These are phyloP conservation scores for Caryopteris hybrid DNA, from an alignment of 305 asterid genomes.

Conservation along the genomic window DNA sequence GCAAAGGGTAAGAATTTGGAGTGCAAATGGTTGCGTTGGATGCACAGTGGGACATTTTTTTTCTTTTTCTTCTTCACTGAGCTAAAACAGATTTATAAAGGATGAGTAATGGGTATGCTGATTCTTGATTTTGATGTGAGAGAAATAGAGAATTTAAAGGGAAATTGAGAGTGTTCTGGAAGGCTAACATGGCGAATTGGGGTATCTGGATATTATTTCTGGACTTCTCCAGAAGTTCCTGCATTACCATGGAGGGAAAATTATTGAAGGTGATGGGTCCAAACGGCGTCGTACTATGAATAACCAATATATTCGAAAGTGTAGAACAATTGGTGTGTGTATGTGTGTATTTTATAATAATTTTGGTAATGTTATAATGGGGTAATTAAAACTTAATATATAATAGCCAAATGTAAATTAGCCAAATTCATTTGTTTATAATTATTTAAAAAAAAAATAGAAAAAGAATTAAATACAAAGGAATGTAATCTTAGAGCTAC, in stretches of 20 bases:
- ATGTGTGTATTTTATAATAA: no score
- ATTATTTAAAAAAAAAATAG: no score
- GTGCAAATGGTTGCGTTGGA: conserved; percentile 30
- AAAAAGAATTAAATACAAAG: no score
- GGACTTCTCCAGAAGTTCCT: conserved; percentile 40
- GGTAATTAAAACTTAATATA: no score
- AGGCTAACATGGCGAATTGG: background rate
- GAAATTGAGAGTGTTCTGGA: conserved; percentile 43
- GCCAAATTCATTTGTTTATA: no score
- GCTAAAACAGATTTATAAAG: background rate
- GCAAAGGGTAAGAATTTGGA: conserved; percentile 5
- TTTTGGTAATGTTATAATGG: no score
- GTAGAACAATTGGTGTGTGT: no score
- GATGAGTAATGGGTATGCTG: background rate
- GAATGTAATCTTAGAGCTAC: no score
- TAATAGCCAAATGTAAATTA: no score
- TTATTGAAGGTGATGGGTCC: background rate
- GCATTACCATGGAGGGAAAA: background rate
- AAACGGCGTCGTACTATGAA: background rate
- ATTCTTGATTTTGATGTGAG: background rate
- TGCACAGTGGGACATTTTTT: conserved; percentile 39
- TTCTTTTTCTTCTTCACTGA: background rate
- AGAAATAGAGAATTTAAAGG: conserved; percentile 13
- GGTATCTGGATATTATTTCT: conserved; percentile 34
- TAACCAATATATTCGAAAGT: no score